Evolutionary conservation across 208 protist genomes (phyloP), one percentile per base, ranked within the genome.

Genomic region (Leishmania braziliensis): DNA sequence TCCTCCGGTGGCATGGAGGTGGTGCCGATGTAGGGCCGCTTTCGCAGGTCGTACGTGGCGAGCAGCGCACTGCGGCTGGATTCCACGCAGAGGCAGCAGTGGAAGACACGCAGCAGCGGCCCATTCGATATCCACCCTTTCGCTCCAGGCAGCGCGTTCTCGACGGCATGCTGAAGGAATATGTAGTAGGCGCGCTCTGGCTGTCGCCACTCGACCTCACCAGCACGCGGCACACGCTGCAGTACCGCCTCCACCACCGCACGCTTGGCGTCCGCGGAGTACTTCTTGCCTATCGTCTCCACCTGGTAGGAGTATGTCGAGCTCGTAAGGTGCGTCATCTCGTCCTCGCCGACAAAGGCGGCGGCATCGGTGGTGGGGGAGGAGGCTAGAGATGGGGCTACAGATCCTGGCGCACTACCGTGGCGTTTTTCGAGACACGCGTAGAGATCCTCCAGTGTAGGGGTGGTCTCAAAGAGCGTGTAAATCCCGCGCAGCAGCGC

Each of bases 1-100:
- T 98, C 92, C 83, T 99, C 97, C 43, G 96, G 90, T n/a, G 97
- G 93, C 98, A 99, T 99, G 43, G 97, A 97, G 3, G 98, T 99
- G 3, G 98, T 99, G 74, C 98, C 98, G 78, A 99, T 93, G 88
- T 98, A 99, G 36, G 90, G 90, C 12, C 98, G 88, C n/a, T 81
- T 85, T 63, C 92, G 90, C 10, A 99, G 88, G 73, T 93, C 90
- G 85, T 96, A 99, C 53, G 62, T 81, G 26, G 90, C 79, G 8
- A 98, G 89, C 29, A 95, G 65, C 29, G 62, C 62, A 39, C 81
- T 81, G 12, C 95, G 92, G 6, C 56, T 29, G 10, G 90, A 90
- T 63, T 89, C 84, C 3, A 69, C 71, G 36, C 88, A 73, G 18
- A 86, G 81, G 36, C 84, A 79, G 66, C 79, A 84, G 81, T 92